Base-by-base conservation (phyloP, 2,329 filamentous ascomycete species). In the Fusarium anguioides region DNA sequence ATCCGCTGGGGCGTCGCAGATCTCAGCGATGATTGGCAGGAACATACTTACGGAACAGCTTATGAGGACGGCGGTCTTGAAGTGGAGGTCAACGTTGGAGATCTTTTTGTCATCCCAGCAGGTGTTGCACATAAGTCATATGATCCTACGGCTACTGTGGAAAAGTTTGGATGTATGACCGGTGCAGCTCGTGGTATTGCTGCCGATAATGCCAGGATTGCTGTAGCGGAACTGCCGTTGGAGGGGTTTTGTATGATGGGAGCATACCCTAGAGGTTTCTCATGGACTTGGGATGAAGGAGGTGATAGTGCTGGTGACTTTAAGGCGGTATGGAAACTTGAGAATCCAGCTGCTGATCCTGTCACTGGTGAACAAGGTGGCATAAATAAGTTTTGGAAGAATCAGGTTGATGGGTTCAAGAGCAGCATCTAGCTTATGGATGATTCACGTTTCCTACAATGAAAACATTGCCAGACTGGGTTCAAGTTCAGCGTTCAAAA, bases 211-310 rank as follows among this genome's bases (percentile, higher is more conserved):
- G 42, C 53, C 5, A 42, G 56, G 6, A 33, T 61, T 11, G 29
- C 29, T 4, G 56, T 61, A 8, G 20, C 58, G 1, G 18, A 62
- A 2, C 23, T 61, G 2, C 58, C 58, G 2, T 15, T 61, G 12
- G 56, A 55, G 2, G 58, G 58, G 0, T 61, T 62, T 15, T 61
- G 58, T 4, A 61, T 61, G 58, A 61, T 61, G 57, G 58, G 58
- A 0, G 58, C 58, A 26, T 62, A 61, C 8, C 58, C 58, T 0
- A 26, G 18, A 1, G 58, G 56, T 0, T 61, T 61, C 4, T 61
- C 58, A 1, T 61, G 58, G 58, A 61, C 58, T 1, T 61, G 58
- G 58, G 56, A 61, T 21, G 58, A 61, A 8, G 58, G 56, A 8
- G 56, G 58, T 2, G 58, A 61, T 20, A 61, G 29, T 10, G 20